Conservation (phyloP, 257 asterid species). For the Lycium barbarum region DNA sequence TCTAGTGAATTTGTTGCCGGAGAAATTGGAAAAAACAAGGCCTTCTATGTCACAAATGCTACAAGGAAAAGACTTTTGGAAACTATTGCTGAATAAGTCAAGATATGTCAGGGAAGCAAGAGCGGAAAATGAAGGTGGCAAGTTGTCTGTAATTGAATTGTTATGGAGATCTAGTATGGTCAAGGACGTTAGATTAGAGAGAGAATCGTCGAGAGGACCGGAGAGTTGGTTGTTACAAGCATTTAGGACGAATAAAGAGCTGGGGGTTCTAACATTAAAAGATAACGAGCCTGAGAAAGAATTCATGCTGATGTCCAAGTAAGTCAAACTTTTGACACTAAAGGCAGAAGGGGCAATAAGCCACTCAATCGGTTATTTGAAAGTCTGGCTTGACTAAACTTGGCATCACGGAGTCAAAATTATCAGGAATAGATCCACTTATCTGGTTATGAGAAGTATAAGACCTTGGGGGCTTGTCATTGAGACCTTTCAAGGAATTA, state of each 20-base stretch:
- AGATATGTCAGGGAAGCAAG: conserved; percentile 72
- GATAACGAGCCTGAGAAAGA: conserved; percentile 56
- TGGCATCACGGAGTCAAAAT: conserved; percentile 39
- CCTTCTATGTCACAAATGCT: conserved; percentile 63
- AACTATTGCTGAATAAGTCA: conserved; percentile 71
- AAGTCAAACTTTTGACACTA: conserved; percentile 54
- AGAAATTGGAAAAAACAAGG: conserved; percentile 63
- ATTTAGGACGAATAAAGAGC: conserved; percentile 65
- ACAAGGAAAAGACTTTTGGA: conserved; percentile 64
- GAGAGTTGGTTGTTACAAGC: conserved; percentile 63
- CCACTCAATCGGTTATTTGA: conserved; percentile 63
- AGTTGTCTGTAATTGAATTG: conserved; percentile 55
- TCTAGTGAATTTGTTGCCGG: conserved; percentile 61
- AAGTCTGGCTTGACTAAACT: conserved; percentile 64
- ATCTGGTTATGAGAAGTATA: conserved; percentile 66
- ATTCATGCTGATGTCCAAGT: conserved; percentile 72
- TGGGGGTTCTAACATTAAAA: conserved; percentile 32
- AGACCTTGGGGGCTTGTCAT: conserved; percentile 74
- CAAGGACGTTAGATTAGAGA: conserved; percentile 61
- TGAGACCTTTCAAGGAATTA: conserved; percentile 61
- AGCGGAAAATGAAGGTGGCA: conserved; percentile 62
- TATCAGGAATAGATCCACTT: conserved; percentile 59
- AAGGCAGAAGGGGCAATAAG: conserved; percentile 64
- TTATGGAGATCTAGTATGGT: conserved; percentile 71
- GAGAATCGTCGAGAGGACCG: conserved; percentile 53